Percentiles rank a stretch among this genome's conserved stretches.
Conservation (phyloP, 2,329 filamentous ascomycete genomes). For the Trichoderma asperellum region DNA sequence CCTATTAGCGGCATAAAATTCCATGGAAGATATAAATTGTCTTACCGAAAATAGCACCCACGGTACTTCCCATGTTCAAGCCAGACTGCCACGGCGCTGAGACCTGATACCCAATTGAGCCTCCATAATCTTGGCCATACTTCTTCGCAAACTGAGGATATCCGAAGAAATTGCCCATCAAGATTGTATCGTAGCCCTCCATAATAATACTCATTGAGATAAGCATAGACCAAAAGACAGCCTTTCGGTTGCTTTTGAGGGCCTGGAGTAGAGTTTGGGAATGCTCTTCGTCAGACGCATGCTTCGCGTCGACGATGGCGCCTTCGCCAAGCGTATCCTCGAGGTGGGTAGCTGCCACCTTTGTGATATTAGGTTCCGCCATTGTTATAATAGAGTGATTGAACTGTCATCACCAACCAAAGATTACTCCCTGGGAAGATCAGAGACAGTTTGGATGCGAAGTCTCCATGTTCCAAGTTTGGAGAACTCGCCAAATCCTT, state of each 20-base stretch:
- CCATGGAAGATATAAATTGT: slow-evolving; percentile 30
- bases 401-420: neutral
- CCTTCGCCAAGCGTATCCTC: slow-evolving; percentile 23
- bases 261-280: slow-evolving; percentile 27
- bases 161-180: slow-evolving; percentile 45
- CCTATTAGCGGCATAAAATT: neutral
- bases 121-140: slow-evolving; percentile 24
- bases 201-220: slow-evolving; percentile 47
- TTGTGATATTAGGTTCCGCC: slow-evolving; percentile 19
- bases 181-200: slow-evolving; percentile 47
- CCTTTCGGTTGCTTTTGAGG: slow-evolving; percentile 41
- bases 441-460: neutral
- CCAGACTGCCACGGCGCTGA: slow-evolving; percentile 55
- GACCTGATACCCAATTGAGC: slow-evolving; percentile 41
- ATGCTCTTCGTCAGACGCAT: slow-evolving; percentile 25
- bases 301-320: slow-evolving; percentile 21
- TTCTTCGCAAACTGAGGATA: slow-evolving; percentile 35
- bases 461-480: neutral
- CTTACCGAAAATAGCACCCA: slow-evolving; percentile 53
- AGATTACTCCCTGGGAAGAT: neutral
- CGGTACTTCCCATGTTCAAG: slow-evolving; percentile 48
- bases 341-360: slow-evolving; percentile 13
- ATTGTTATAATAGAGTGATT: neutral
- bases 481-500: neutral
- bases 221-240: slow-evolving; percentile 44